phyloP scores from a whole-genome alignment of 129 eudicot genomes.

The Sambucus nigra region DNA sequence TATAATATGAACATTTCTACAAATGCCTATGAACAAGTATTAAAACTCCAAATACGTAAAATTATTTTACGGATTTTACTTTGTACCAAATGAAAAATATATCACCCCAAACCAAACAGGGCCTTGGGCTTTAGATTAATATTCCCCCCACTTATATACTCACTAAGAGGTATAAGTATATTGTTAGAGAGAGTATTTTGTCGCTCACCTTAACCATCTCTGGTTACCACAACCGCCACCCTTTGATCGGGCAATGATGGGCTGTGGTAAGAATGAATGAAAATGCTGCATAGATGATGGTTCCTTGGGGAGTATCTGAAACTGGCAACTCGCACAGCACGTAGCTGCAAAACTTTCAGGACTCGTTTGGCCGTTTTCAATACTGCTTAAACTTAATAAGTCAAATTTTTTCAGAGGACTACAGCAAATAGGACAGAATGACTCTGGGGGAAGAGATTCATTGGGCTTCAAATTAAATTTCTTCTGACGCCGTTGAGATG shows the following conservation, averaged over 20 bases:
- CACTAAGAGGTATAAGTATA: too few relatives aligned
- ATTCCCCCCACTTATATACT: too few relatives aligned
- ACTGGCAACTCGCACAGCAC: slow-evolving; percentile 81
- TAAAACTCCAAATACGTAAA: too few relatives aligned
- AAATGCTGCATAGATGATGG: slow-evolving; percentile 43
- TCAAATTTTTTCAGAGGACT: slow-evolving; percentile 52
- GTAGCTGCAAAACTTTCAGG: slow-evolving; percentile 17
- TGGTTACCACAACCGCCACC: slow-evolving; percentile 26
- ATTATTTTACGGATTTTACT: too few relatives aligned
- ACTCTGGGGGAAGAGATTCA: slow-evolving; percentile 73
- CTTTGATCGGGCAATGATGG: slow-evolving; percentile 25
- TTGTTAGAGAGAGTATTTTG: background rate
- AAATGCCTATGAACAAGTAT: too few relatives aligned
- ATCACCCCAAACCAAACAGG: too few relatives aligned
- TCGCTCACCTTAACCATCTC: slow-evolving; percentile 47
- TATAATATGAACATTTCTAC: too few relatives aligned
- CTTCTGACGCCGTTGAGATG: slow-evolving; percentile 72
- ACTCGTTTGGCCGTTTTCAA: slow-evolving; percentile 18
- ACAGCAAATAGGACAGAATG: slow-evolving; percentile 77
- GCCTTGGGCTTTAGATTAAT: too few relatives aligned
- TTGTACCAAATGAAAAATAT: too few relatives aligned
- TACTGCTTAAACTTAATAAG: slow-evolving; percentile 1
- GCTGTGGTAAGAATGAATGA: slow-evolving; percentile 54
- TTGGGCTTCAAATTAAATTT: slow-evolving; percentile 63
- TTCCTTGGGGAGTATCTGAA: slow-evolving; percentile 78